A percentile compares a stretch with the other conserved stretches of the same genome.
phyloP scores from a whole-genome alignment of 1,284 basidiomycete species.

The Omphalotus olearius region DNA sequence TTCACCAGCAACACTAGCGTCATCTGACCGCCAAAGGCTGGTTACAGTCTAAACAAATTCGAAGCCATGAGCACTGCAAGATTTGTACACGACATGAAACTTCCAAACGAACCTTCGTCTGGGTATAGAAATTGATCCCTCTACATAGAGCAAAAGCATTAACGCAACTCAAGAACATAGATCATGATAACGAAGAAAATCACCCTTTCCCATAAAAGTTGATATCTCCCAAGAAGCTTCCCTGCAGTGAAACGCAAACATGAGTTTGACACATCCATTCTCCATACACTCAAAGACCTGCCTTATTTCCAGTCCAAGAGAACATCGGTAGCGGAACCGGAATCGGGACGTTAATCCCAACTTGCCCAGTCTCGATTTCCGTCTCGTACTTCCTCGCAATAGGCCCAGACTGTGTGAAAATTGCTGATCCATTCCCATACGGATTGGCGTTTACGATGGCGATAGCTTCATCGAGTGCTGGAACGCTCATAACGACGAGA shows the following conservation, averaged over 20 bases:
- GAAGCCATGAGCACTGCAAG: no score
- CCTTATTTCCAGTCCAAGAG: conserved; percentile 8
- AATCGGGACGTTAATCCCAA: conserved; percentile 8
- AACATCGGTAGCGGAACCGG: conserved; percentile 8
- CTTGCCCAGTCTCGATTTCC: conserved; percentile 7
- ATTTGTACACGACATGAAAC: no score
- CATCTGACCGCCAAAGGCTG: conserved; percentile 8
- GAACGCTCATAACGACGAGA: conserved; percentile 1
- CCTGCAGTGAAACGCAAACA: background rate
- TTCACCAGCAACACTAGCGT: conserved; percentile 9
- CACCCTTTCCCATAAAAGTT: conserved; percentile 9
- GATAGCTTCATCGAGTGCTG: conserved; percentile 6
- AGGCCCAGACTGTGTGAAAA: conserved; percentile 8
- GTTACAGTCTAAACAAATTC: conserved; percentile 2
- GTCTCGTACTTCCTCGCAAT: conserved; percentile 8
- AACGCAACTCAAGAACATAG: no score
- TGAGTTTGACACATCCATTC: no score
- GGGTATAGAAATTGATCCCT: conserved; percentile 7
- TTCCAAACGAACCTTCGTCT: conserved; percentile 5
- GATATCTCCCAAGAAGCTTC: conserved; percentile 8
- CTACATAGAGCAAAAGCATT: background rate
- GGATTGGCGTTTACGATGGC: conserved; percentile 3
- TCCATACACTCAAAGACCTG: background rate
- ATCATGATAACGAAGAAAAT: background rate
- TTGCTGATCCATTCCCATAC: conserved; percentile 6